phyloP scores from a whole-genome alignment of 768 basidiomycete species.

The Mycena capillaripes region DNA sequence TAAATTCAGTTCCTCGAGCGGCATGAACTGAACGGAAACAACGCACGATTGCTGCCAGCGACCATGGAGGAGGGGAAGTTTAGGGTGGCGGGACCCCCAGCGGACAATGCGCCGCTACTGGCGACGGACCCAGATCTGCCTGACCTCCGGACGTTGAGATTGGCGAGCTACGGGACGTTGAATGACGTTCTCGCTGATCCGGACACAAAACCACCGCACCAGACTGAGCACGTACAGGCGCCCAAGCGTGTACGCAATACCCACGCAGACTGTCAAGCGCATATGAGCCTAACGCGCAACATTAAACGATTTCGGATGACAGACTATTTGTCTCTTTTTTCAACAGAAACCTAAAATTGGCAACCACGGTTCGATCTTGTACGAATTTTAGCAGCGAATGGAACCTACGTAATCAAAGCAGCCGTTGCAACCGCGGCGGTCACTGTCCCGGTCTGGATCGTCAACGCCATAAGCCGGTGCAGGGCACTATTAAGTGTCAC shows the following conservation, averaged over 20 bases:
- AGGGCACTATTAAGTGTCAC: constrained; percentile 5
- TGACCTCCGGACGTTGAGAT: constrained; percentile 29
- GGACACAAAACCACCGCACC: constrained; percentile 14
- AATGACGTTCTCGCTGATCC: constrained; percentile 1
- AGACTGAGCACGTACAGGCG: constrained; percentile 27
- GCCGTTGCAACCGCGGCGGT: constrained; percentile 21
- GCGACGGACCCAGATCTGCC: constrained; percentile 6
- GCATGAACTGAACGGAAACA: constrained; percentile 10
- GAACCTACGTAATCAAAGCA: constrained; percentile 14
- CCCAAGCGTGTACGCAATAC: too few relatives aligned
- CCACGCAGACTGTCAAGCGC: constrained; percentile 19
- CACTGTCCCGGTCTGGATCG: constrained; percentile 22
- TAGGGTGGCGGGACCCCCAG: constrained; percentile 14
- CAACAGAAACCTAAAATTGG: constrained; percentile 20
- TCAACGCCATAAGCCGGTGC: constrained; percentile 9
- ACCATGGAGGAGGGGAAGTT: constrained; percentile 5
- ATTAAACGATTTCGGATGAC: constrained; percentile 14
- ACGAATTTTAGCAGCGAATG: not conserved
- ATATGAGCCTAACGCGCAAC: not conserved
- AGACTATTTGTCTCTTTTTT: constrained; percentile 11
- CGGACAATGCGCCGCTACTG: constrained; percentile 1
- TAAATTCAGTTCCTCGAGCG: constrained; percentile 9
- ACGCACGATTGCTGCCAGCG: constrained; percentile 13
- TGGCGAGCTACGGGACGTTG: constrained; percentile 19
- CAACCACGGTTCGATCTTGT: constrained; percentile 10